phyloP scores from a whole-genome alignment of 805 yeast species.

The Lipomyces sp. region DNA sequence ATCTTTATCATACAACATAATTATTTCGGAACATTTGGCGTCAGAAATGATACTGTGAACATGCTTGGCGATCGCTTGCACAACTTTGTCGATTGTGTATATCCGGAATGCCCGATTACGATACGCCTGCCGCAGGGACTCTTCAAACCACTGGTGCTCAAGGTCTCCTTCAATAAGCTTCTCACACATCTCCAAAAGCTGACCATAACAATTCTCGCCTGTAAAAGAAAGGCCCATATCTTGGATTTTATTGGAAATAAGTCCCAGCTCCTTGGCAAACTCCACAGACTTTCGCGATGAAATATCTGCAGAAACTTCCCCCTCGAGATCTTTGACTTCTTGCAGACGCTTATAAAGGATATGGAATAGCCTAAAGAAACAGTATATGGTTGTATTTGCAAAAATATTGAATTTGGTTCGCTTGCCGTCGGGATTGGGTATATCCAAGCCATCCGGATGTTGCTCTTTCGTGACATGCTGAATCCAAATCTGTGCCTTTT shows the following conservation, averaged over 20 bases:
- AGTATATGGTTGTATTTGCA: constrained; percentile 85
- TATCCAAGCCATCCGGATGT: constrained; percentile 40
- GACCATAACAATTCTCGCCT: constrained; percentile 58
- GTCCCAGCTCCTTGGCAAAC: constrained; percentile 85
- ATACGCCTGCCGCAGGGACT: constrained; percentile 91
- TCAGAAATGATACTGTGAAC: constrained; percentile 84
- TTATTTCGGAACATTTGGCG: constrained; percentile 75
- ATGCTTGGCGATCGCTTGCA: constrained; percentile 82
- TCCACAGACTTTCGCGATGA: constrained; percentile 51
- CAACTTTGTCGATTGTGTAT: constrained; percentile 90
- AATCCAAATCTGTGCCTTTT: constrained; percentile 42
- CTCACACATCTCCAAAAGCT: constrained; percentile 74
- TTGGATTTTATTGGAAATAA: constrained; percentile 77
- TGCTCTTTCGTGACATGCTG: constrained; percentile 39
- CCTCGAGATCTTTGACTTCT: constrained; percentile 75
- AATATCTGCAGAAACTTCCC: constrained; percentile 73
- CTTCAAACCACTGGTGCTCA: constrained; percentile 95
- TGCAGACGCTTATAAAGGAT: constrained; percentile 78
- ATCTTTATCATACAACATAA: constrained; percentile 81
- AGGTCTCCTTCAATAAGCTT: constrained; percentile 83
- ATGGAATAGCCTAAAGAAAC: constrained; percentile 83
- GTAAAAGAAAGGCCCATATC: constrained; percentile 76
- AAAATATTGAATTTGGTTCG: constrained; percentile 68
- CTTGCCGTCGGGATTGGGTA: constrained; percentile 36
- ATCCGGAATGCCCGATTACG: constrained; percentile 90